phyloP scores from a whole-genome alignment of 1,284 basidiomycete genomes.

The Volvariella surrecta region DNA sequence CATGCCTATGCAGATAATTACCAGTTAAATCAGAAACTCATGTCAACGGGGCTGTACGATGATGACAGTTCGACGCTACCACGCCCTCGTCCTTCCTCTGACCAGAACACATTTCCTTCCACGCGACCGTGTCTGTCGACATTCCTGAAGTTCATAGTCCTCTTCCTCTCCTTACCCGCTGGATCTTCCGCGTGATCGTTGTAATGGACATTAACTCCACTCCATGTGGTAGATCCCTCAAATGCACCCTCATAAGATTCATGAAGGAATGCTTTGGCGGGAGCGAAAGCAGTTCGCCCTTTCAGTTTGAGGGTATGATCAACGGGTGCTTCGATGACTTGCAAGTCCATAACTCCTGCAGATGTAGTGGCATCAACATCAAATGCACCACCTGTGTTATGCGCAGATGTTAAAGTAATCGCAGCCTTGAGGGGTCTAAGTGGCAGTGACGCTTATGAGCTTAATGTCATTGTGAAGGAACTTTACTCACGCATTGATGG shows the following conservation, averaged over 20 bases:
- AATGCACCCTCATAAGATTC: slow-evolving; percentile 36
- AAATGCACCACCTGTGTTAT: slow-evolving; percentile 21
- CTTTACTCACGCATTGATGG: slow-evolving; percentile 2
- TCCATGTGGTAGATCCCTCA: slow-evolving; percentile 18
- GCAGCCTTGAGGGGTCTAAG: slow-evolving; percentile 11
- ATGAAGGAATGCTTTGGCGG: slow-evolving; percentile 24
- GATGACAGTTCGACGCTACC: background rate
- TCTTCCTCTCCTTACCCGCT: slow-evolving; percentile 24
- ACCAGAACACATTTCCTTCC: background rate
- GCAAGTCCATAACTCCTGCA: slow-evolving; percentile 23
- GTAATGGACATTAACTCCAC: slow-evolving; percentile 9
- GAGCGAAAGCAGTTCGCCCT: slow-evolving; percentile 23
- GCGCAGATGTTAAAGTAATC: slow-evolving; percentile 10
- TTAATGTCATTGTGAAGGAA: background rate
- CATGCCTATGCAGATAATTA: background rate
- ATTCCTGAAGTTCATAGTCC: slow-evolving; percentile 10
- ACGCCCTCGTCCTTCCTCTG: background rate
- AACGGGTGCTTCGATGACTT: slow-evolving; percentile 26
- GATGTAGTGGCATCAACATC: slow-evolving; percentile 22
- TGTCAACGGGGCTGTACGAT: background rate
- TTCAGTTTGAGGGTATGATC: slow-evolving; percentile 26
- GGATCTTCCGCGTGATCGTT: slow-evolving; percentile 27
- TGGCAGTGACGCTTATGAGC: no score
- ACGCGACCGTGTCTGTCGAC: background rate
- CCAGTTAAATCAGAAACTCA: background rate